phyloP scores from a whole-genome alignment of 306 rosid species.

The Begonia fuchsioides region DNA sequence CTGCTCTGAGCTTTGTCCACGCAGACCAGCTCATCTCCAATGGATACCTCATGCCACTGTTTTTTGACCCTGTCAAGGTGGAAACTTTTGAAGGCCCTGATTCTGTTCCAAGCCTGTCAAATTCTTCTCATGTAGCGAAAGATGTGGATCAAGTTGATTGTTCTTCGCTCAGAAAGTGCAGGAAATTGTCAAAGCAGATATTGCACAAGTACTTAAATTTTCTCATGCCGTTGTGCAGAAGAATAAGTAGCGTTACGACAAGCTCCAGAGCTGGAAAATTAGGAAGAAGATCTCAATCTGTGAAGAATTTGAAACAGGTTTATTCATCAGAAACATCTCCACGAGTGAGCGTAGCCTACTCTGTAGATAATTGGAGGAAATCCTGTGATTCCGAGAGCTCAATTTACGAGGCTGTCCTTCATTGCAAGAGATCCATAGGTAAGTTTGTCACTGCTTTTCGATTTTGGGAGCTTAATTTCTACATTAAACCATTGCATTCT shows the following conservation, averaged over 20 bases:
- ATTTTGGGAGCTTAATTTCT: not conserved
- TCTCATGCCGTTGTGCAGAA: constrained; percentile 49
- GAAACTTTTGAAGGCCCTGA: constrained; percentile 3
- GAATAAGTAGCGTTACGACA: constrained; percentile 32
- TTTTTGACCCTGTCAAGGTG: constrained; percentile 33
- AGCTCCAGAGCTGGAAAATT: constrained; percentile 32
- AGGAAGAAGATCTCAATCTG: constrained; percentile 30
- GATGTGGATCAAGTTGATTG: constrained; percentile 20
- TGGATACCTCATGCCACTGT: constrained; percentile 65
- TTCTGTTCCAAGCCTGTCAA: constrained; percentile 6
- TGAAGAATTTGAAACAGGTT: constrained; percentile 30
- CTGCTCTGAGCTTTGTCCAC: constrained; percentile 46
- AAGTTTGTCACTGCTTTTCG: constrained; percentile 5
- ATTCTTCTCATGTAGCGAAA: constrained; percentile 23
- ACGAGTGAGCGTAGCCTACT: constrained; percentile 45
- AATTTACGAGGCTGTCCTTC: constrained; percentile 93
- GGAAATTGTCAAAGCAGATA: constrained; percentile 52
- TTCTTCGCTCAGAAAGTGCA: constrained; percentile 46
- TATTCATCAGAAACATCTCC: constrained; percentile 51
- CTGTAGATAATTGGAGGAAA: constrained; percentile 57
- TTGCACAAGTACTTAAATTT: constrained; percentile 63
- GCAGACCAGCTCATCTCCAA: constrained; percentile 87
- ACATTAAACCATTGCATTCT: not conserved
- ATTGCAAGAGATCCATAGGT: constrained; percentile 97
- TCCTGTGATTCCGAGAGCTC: constrained; percentile 96